Evolutionary conservation across 805 yeast species (phyloP).

Genomic region (Cyberlindnera meyerae): DNA sequence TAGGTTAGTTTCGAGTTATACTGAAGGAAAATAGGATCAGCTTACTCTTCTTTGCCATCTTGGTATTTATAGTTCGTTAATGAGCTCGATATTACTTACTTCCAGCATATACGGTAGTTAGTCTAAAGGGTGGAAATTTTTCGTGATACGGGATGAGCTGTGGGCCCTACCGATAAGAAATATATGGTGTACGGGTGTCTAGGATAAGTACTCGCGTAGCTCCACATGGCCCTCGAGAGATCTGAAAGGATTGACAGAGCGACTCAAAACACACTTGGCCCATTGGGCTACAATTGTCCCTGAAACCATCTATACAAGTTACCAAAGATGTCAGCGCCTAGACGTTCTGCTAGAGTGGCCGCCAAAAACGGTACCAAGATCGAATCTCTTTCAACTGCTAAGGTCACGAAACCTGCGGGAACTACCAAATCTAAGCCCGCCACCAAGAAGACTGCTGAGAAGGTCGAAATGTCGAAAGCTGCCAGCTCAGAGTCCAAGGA

Average conservation of each 20-base stretch:
- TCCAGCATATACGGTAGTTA: no score
- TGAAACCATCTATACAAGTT: not conserved
- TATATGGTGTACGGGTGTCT: not conserved
- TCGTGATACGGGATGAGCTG: slow-evolving; percentile 5
- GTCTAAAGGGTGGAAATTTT: no score
- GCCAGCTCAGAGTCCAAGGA: slow-evolving; percentile 10
- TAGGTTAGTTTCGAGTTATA: no score
- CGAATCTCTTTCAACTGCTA: slow-evolving; percentile 14
- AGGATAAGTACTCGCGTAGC: no score
- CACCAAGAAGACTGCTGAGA: no score
- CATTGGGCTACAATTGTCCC: not conserved
- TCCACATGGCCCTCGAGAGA: not conserved
- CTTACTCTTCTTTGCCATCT: slow-evolving; percentile 27
- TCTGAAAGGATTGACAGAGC: not conserved
- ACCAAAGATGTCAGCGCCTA: slow-evolving; percentile 2
- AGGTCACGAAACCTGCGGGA: slow-evolving; percentile 25
- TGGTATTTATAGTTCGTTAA: not conserved
- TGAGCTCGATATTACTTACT: no score
- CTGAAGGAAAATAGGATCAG: no score
- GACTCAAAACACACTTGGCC: no score
- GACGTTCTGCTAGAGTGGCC: slow-evolving; percentile 20
- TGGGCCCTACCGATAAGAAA: not conserved
- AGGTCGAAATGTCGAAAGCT: no score
- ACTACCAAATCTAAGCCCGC: slow-evolving; percentile 3
- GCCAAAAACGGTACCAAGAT: slow-evolving; percentile 9